A percentile compares a stretch with the other conserved stretches of the same genome.
Conservation (phyloP, 1,284 basidiomycete genomes). For the Trichosporon sp. region DNA sequence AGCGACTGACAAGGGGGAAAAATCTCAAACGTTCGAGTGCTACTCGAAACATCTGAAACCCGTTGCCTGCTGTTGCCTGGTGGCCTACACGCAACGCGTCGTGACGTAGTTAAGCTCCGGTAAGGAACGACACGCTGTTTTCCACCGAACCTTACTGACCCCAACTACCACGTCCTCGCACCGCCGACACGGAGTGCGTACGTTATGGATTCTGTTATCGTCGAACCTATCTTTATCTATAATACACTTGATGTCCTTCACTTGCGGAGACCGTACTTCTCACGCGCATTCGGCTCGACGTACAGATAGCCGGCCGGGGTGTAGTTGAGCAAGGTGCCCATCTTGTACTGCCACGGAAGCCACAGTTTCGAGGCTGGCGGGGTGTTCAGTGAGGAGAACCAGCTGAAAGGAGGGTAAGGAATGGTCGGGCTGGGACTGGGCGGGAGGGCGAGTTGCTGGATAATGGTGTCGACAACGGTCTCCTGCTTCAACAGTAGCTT, state of each 20-base stretch:
- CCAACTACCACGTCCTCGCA: not conserved
- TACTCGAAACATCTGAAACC: not conserved
- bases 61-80: not conserved
- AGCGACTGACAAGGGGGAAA: not conserved
- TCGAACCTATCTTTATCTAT: not conserved
- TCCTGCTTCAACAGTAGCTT: constrained; percentile 45
- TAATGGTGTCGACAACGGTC: constrained; percentile 47
- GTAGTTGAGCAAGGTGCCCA: constrained; percentile 44
- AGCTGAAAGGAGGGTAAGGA: constrained; percentile 48
- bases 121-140: not conserved
- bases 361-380: constrained; percentile 48
- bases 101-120: not conserved
- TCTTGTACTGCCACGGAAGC: constrained; percentile 51
- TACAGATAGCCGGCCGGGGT: constrained; percentile 50
- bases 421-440: constrained; percentile 46
- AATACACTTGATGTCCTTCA: constrained; percentile 4
- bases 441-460: constrained; percentile 48
- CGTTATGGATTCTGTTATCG: no score
- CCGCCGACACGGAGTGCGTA: not conserved
- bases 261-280: constrained; percentile 52
- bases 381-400: constrained; percentile 37
- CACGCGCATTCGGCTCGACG: constrained; percentile 52
- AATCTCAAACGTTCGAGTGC: constrained; percentile 3
- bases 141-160: not conserved
- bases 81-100: not conserved